phyloP scores from a whole-genome alignment of 2,329 filamentous ascomycete species.

The Fusarium paranaense region DNA sequence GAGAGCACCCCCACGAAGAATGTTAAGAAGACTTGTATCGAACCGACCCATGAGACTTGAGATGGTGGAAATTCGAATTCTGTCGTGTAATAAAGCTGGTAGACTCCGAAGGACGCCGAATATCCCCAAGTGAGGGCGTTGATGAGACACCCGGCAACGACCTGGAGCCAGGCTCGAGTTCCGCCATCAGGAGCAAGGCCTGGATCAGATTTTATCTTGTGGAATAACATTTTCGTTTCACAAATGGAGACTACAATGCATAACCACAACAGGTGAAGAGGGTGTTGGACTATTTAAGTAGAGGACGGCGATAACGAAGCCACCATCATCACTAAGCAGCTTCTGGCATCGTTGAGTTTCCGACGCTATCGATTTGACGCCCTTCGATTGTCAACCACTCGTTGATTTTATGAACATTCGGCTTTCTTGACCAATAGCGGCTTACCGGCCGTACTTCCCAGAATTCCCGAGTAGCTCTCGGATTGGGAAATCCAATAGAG shows the following conservation, averaged over 20 bases:
- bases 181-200: neutral
- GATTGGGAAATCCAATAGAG: neutral
- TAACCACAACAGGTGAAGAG: neutral
- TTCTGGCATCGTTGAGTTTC: neutral
- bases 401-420: neutral
- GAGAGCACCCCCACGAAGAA: neutral
- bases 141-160: neutral
- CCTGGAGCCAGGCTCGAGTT: neutral
- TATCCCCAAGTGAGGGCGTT: neutral
- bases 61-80: neutral
- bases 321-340: neutral
- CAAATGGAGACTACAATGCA: neutral
- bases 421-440: neutral
- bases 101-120: neutral
- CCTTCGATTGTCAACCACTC: neutral
- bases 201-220: neutral
- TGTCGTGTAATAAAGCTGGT: neutral
- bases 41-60: neutral
- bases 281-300: neutral
- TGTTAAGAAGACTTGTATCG: neutral
- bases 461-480: neutral
- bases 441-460: neutral
- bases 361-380: neutral
- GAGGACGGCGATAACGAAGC: neutral
- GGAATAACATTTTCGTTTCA: neutral